A percentile compares a stretch with the other conserved stretches of the same genome.
phyloP scores from a whole-genome alignment of 495 filamentous ascomycete genomes.

The Acidomyces sp. region DNA sequence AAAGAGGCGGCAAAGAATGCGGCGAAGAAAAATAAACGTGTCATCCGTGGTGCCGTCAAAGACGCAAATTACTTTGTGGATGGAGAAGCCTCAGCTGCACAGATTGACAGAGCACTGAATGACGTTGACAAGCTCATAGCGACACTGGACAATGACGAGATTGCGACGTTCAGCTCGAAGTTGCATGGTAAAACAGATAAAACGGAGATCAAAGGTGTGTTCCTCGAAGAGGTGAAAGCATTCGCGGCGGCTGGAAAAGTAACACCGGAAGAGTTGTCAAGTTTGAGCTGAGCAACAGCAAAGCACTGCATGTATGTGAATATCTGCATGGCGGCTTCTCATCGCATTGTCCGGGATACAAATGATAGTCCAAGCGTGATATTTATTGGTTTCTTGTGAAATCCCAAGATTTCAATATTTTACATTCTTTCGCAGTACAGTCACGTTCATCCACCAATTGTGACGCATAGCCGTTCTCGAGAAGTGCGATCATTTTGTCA shows the following conservation, averaged over 20 bases:
- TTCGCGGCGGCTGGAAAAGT: conserved; percentile 68
- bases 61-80: conserved; percentile 85
- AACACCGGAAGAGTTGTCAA: conserved; percentile 55
- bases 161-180: conserved; percentile 64
- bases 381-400: too few species aligned
- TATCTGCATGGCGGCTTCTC: too few species aligned
- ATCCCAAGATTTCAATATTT: too few species aligned
- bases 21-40: conserved; percentile 98
- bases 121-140: conserved; percentile 80
- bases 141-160: conserved; percentile 81
- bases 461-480: too few species aligned
- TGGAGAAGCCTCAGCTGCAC: conserved; percentile 50
- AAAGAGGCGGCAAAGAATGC: conserved; percentile 97
- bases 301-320: too few species aligned
- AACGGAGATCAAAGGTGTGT: conserved; percentile 51
- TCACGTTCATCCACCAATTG: too few species aligned
- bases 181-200: conserved; percentile 48
- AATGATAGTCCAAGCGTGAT: too few species aligned
- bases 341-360: too few species aligned
- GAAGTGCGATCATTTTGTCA: too few species aligned
- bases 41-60: conserved; percentile 81
- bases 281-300: conserved; percentile 16
- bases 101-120: conserved; percentile 68
- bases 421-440: too few species aligned
- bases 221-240: conserved; percentile 52